phyloP scores from a whole-genome alignment of 345 rosid species.

The Balakata baccata region DNA sequence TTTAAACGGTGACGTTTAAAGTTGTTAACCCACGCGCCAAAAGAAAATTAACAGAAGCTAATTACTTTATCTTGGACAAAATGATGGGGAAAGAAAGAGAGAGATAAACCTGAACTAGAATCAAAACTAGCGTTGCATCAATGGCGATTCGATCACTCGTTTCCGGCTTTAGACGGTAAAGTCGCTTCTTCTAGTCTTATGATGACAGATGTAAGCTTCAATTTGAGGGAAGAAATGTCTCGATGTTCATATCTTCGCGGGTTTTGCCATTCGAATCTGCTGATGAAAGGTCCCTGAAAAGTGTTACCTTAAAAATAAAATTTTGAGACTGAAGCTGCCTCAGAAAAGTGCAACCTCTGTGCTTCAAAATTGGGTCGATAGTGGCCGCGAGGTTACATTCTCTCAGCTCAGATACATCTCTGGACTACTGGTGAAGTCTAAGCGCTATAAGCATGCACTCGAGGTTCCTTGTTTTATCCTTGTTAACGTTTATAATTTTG shows the following conservation, averaged over 20 bases:
- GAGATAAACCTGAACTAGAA: not conserved
- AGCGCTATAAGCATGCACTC: constrained; percentile 47
- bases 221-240: not conserved
- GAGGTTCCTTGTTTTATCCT: constrained; percentile 33
- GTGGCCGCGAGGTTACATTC: constrained; percentile 36
- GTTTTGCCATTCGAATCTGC: constrained; percentile 9
- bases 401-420: constrained; percentile 45
- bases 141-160: constrained; percentile 34
- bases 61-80: not conserved
- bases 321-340: constrained; percentile 35
- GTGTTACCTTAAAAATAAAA: constrained; percentile 23
- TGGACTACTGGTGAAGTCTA: constrained; percentile 31
- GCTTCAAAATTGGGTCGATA: constrained; percentile 37
- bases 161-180: constrained; percentile 13
- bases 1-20: constrained; percentile 13
- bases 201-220: not conserved
- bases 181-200: not conserved
- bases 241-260: constrained; percentile 32
- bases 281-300: not conserved
- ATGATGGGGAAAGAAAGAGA: too few species aligned
- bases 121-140: not conserved
- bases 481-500: not conserved
- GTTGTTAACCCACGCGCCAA: too few species aligned
- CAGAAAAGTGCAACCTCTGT: constrained; percentile 27
- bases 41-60: not conserved